Conservation (phyloP, 2,329 filamentous ascomycete genomes). For the Gaeumannomyces sp. region DNA sequence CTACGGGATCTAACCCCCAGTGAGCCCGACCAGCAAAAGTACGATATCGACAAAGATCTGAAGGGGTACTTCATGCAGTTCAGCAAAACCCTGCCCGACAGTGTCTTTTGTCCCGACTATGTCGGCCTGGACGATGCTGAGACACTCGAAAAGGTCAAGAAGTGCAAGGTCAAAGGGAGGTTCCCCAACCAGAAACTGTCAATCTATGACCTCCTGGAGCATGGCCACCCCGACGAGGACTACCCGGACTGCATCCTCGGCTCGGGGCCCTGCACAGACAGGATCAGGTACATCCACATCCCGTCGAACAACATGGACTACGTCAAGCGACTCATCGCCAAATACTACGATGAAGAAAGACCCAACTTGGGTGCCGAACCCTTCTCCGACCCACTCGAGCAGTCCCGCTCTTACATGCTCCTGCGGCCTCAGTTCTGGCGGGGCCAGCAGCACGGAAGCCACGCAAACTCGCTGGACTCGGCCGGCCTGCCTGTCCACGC, state of each 20-base stretch:
- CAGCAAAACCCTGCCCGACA: too few species aligned
- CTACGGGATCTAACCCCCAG: too few species aligned
- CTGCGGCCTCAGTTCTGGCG: constrained; percentile 28
- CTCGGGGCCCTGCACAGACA: background rate
- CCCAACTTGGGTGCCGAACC: background rate
- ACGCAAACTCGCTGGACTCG: constrained; percentile 7
- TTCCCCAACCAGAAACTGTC: background rate
- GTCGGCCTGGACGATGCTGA: too few species aligned
- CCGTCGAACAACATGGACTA: constrained; percentile 19
- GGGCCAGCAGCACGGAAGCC: constrained; percentile 26
- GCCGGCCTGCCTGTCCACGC: constrained; percentile 20
- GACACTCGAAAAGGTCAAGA: background rate
- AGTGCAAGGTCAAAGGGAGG: background rate
- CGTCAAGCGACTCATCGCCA: constrained; percentile 15
- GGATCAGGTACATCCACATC: constrained; percentile 17
- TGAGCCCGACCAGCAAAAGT: too few species aligned
- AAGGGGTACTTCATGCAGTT: too few species aligned
- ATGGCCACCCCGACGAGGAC: background rate
- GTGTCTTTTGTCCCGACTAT: too few species aligned
- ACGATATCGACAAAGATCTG: too few species aligned
- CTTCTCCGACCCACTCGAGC: background rate
- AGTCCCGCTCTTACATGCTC: constrained; percentile 20
- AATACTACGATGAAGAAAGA: background rate
- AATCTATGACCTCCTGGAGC: background rate
- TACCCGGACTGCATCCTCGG: background rate